Base-by-base conservation (phyloP, 140 eudicot genomes). In the Senecio squalidus region DNA sequence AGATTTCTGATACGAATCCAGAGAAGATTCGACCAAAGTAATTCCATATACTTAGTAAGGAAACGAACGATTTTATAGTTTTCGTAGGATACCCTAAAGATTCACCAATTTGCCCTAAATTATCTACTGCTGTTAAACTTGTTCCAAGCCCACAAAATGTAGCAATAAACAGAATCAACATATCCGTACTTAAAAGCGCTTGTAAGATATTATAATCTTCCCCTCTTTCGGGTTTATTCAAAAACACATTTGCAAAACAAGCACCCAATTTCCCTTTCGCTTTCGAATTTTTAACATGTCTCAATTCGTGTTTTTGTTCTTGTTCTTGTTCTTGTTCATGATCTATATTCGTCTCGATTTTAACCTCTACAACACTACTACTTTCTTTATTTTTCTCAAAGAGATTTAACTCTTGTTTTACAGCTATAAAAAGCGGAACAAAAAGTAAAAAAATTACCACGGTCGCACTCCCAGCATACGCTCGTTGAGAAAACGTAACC, bases 21-120 rank as follows among this genome's bases (percentile, higher is more conserved):
- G 77, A 23, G 15, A 71, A 78, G 15, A 82, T 78, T 60, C 84
- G 63, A 8, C 89, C 84, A 24, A 78, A 78, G 77, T 78, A 82
- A 43, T 68, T 82, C 89, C 89, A 74, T 40, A 82, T 72, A 38
- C 84, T 78, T 34, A 78, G 27, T 3, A 80, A 58, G 1, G 87
- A 84, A 5, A 80, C 77, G 21, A 84, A 84, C 3, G 88, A 24
- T 40, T 76, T 69, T 3, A 68, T 59, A 2, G 87, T 77, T 13
- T 71, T 71, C 17, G 45, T 15, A 8, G 87, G 79, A 44, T 84
- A 84, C 10, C 82, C 80, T 50, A 84, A 64, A 0, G 93, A 80
- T 20, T 84, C 87, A 28, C 84, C 87, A 16, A 84, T 84, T 31
- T 84, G 93, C 6, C 93, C 93, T 28, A 84, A 36, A 41, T 84